Evolutionary conservation across 768 basidiomycete species (phyloP), one percentile per base, ranked within the genome.

Genomic region (Polyporus arcularius): DNA sequence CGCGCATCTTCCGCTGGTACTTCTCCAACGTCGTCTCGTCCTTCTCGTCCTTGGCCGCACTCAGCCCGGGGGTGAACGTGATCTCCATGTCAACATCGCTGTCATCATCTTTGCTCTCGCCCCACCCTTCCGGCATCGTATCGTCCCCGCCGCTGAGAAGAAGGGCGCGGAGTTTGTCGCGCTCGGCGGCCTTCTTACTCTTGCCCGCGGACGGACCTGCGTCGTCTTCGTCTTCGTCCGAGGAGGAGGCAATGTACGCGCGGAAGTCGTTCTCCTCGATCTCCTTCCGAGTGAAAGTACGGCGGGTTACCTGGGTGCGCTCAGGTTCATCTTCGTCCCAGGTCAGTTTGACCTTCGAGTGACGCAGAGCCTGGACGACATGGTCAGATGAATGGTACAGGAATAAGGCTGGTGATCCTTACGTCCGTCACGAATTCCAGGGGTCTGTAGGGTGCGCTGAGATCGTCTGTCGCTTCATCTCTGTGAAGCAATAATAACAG

Each of bases 281-380:
- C 71, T 98, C 94, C 70, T 94, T 88, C 55, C 83, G 82, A 0
- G 91, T 85, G 43, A 97, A 78, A 0, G 79, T 78, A 21, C 94
- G 88, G 48, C 94, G 86, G 1, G 95, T 93, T 51, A 95, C 67
- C 46, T 85, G 86, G 58, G 81, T 82, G 42, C 96, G 88, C 68
- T 95, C 90, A 0, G 92, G 88, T 66, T 98, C 96, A 73, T 98
- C 97, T 56, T 95, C 92, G 65, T 99, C 97, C 97, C 97, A 99
- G 4, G 96, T 97, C 35, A 98, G 82, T 70, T 93, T 97, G 61
- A 98, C 96, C 79, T 94, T 97, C 14, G 97, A 99, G 72, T 98
- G 96, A 5, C 96, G 90, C 5, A 99, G 84, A 10, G 96, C 96
- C 95, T 98, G 64, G 26, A 28, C 6, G 39, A 43, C 5, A 38